Conservation (phyloP, 352 stramenopile species). For the Globisporangium alternatum region DNA sequence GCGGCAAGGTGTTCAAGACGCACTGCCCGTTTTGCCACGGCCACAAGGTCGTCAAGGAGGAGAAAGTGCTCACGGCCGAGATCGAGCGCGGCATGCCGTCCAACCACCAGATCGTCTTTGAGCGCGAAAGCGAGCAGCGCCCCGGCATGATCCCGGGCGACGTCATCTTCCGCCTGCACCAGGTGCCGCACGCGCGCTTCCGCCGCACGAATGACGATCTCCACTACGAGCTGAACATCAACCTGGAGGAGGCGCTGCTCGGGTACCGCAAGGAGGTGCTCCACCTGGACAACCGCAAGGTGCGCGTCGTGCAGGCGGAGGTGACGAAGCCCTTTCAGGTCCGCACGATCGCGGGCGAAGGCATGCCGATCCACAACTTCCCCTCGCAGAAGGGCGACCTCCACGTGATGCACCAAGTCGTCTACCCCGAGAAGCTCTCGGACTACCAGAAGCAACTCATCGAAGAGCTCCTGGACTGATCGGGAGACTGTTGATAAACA, state of each 20-base stretch:
- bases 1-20: constrained; percentile 95
- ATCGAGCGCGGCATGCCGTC: constrained; percentile 84
- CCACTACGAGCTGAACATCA: constrained; percentile 93
- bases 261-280: constrained; percentile 92
- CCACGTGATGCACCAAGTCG: constrained; percentile 94
- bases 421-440: constrained; percentile 90
- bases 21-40: constrained; percentile 89
- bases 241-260: constrained; percentile 94
- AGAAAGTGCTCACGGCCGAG: constrained; percentile 76
- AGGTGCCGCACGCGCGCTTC: constrained; percentile 88
- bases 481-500: background rate
- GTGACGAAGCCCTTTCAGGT: constrained; percentile 94
- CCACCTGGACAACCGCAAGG: constrained; percentile 93
- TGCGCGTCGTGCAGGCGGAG: constrained; percentile 78
- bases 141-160: constrained; percentile 90
- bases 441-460: constrained; percentile 84
- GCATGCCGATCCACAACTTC: constrained; percentile 94
- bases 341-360: constrained; percentile 88
- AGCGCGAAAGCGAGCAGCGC: constrained; percentile 80
- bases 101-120: constrained; percentile 83
- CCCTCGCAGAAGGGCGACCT: constrained; percentile 90
- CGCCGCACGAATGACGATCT: constrained; percentile 92
- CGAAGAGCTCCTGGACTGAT: constrained; percentile 40
- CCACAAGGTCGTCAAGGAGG: constrained; percentile 78
- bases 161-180: constrained; percentile 94